Base-by-base conservation (phyloP, 2,329 filamentous ascomycete species). In the Cryphonectria naterciae region DNA sequence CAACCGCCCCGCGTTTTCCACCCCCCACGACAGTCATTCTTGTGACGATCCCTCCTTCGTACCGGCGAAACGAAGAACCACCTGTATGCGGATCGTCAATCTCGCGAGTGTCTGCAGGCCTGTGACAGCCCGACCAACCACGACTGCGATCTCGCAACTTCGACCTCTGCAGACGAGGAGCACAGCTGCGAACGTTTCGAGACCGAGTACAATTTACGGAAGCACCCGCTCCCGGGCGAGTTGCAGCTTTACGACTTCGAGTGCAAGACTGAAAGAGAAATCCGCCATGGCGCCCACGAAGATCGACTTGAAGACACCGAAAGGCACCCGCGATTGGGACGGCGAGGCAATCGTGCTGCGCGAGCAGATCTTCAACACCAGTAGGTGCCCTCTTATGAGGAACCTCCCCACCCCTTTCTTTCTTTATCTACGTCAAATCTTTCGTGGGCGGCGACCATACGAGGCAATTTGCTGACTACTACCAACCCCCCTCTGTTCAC, bases 401-500 rank as follows among this genome's bases (percentile, higher is more conserved):
- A 43, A 39, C 15, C 15, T 22, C 13, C 22, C 35, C 37, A 4
- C 35, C 17, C 22, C 39, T 11, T 4, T 43, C 2, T 17, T 2
- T 25, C 10, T 43, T 13, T 7, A 4, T 15, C 39, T 58, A 32
- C 15, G 15, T 58, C 54, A 8, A 35, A 32, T 4, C 5, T 32
- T 32, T 35, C 19, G 17, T 19, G 25, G 54, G 54, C 54, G 28
- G 35, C 19, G 35, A 39, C 11, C 37, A 25, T 4, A 17, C 28
- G 4, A 35, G 25, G 17, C 7, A 56, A 17, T 46, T 39, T n/a
- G 43, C 68, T 70, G 37, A 70, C 62, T 17, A 93, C 81, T 86
- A 83, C 78, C 90, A 88, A n/a, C n/a, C n/a, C 77, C 32, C 11
- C 32, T 2, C 22, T 10, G 10, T n/a, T 39, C 41, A 49, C 49